Evolutionary conservation across 2,329 filamentous ascomycete genomes (phyloP).

Genomic region (Colletotrichum trifolii): DNA sequence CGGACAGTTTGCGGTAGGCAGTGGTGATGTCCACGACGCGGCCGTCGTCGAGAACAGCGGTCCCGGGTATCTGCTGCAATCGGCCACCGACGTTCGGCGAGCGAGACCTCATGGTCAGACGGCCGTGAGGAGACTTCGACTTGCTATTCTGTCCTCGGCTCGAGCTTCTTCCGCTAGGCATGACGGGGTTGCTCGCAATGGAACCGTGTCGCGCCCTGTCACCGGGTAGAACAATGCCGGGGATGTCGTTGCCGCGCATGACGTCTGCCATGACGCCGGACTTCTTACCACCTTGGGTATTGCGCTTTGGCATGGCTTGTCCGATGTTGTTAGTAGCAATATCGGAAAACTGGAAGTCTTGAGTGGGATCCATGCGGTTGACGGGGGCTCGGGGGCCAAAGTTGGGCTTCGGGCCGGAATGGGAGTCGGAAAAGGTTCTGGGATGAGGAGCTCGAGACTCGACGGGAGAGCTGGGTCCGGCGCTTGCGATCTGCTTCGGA

Average conservation of each 20-base stretch:
- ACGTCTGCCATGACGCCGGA: conserved; percentile 61
- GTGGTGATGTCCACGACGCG: conserved; percentile 74
- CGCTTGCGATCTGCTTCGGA: conserved; percentile 50
- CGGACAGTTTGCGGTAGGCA: conserved; percentile 77
- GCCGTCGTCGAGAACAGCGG: conserved; percentile 68
- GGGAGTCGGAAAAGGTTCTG: conserved; percentile 68
- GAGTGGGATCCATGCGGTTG: conserved; percentile 46
- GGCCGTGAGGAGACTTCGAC: conserved; percentile 66
- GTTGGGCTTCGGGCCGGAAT: conserved; percentile 54
- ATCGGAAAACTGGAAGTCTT: conserved; percentile 71
- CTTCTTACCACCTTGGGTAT: conserved; percentile 56
- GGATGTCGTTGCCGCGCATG: conserved; percentile 63
- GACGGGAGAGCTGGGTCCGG: conserved; percentile 58
- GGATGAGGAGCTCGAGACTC: conserved; percentile 52
- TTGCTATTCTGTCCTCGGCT: conserved; percentile 51
- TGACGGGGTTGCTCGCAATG: conserved; percentile 43
- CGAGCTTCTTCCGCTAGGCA: conserved; percentile 38
- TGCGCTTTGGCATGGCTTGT: conserved; percentile 62
- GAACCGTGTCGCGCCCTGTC: conserved; percentile 56
- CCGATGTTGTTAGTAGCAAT: conserved; percentile 65
- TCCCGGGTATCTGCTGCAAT: conserved; percentile 37
- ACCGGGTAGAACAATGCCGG: conserved; percentile 60
- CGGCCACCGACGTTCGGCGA: conserved; percentile 35
- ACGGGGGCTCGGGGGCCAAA: conserved; percentile 51
- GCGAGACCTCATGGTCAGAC: conserved; percentile 45